These are phyloP conservation scores for Peronosclerospora sorghi DNA, from an alignment of 352 stramenopile genomes.

Conservation along the genomic window DNA sequence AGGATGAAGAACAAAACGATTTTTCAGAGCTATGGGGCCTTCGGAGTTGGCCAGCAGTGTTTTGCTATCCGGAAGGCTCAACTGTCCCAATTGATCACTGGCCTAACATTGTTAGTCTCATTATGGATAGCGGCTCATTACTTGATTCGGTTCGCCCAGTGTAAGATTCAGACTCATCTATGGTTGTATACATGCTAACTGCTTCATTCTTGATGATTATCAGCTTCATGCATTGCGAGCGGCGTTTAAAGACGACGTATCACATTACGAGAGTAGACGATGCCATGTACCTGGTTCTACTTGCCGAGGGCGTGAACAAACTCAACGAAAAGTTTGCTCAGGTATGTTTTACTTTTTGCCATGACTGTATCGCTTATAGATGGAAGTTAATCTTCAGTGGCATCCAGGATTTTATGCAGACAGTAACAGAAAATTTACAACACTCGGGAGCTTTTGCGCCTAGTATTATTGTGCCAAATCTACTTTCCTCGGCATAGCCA, in stretches of 20 bases:
- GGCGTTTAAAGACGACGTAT: constrained; percentile 55
- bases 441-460: constrained; percentile 54
- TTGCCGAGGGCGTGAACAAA: constrained; percentile 59
- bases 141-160: constrained; percentile 41
- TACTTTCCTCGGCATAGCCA: constrained; percentile 6
- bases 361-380: not conserved
- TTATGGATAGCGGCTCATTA: constrained; percentile 67
- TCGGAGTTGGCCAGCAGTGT: constrained; percentile 70
- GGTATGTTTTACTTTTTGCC: too few relatives aligned
- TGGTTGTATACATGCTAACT: not conserved
- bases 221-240: constrained; percentile 60
- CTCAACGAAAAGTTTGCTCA: constrained; percentile 58
- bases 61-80: constrained; percentile 62
- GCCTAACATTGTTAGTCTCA: constrained; percentile 81
- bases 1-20: constrained; percentile 59
- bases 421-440: constrained; percentile 58
- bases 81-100: constrained; percentile 54
- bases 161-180: constrained; percentile 20
- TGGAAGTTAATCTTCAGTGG: constrained; percentile 1
- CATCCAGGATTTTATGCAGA: constrained; percentile 74
- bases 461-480: constrained; percentile 5
- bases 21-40: constrained; percentile 75
- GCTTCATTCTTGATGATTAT: not conserved
- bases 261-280: constrained; percentile 67
- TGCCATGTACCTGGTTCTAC: constrained; percentile 59